Evolutionary conservation across 225 moss, liverwort and hornwort species (phyloP), one percentile per base, ranked within the genome.

Genomic region (Antitrichia curtipendula): DNA sequence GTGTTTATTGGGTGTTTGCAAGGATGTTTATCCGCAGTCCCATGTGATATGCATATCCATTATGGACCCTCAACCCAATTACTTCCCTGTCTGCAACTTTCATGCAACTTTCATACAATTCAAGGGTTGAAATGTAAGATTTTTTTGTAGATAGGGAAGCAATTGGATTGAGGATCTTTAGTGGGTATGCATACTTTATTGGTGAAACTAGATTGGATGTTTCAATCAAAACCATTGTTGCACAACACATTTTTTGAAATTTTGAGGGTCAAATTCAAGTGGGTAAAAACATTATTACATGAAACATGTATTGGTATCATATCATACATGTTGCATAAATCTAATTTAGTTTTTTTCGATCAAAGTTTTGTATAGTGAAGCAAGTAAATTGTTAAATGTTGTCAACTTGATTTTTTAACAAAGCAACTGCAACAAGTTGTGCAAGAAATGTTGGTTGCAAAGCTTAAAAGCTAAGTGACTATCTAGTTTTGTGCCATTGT

Each of bases 101-200:
- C n/a, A n/a, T 68, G 40, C 13, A 40, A 65, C 8, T 6, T 0
- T 20, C 36, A 9, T 36, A 65, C 36, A 65, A 18, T 65, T 36
- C 3, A 36, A 2, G 3, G 6, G 6, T 2, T 65, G 1, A 6
- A 68, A 23, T 38, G 22, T 13, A 23, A 2, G 7, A 2, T 3
- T 17, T 3, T 17, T 2, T 40, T 40, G 4, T 40, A 24, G 24
- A 24, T 1, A 40, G 0, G 40, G 14, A 69, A 69, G 40, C 69
- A 40, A 41, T 25, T 70, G 68, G 38, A 8, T 68, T 38, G 68
- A 23, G 7, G 7, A 7, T 68, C 4, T 10, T 49, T 11, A 45
- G 8, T 45, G 62, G 62, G 4, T 62, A 32, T 66, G 12, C 22
- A 68, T 23, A 38, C 10, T 68, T 38, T 13, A 68, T 68, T 68